Evolutionary conservation across 1,284 basidiomycete genomes (phyloP).

Genomic region (Malassezia obtusa): DNA sequence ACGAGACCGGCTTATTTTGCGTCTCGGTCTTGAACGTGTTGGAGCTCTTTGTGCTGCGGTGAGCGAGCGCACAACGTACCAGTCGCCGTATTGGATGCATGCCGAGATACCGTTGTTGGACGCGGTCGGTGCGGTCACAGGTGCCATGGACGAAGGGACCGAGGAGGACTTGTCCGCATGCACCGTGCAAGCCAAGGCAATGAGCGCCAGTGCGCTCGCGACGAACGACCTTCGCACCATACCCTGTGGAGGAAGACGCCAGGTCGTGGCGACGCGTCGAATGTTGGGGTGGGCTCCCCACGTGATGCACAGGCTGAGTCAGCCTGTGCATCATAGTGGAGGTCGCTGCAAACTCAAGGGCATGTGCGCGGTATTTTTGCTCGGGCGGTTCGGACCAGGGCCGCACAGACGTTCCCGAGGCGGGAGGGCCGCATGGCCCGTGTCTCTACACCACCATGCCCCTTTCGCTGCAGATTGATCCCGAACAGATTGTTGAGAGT

Average conservation of each 20-base stretch:
- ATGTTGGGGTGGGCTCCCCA: neutral
- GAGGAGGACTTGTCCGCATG: neutral
- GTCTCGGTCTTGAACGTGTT: conserved; percentile 11
- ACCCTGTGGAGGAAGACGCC: neutral
- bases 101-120: conserved; percentile 10
- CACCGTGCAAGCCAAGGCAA: neutral
- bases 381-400: too few species aligned
- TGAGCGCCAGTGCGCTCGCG: neutral
- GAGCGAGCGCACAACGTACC: conserved; percentile 1
- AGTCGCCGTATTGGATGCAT: conserved; percentile 16
- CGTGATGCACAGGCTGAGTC: neutral
- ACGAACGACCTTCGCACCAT: neutral
- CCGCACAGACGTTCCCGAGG: too few species aligned
- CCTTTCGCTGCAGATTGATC: conserved; percentile 39
- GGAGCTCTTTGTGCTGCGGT: neutral
- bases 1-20: neutral
- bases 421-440: too few species aligned
- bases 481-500: conserved; percentile 31
- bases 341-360: too few species aligned
- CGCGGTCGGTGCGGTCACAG: conserved; percentile 4
- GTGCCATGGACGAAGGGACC: conserved; percentile 5
- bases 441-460: conserved; percentile 28
- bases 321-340: too few species aligned
- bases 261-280: neutral
- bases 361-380: too few species aligned